A percentile compares a stretch with the other conserved stretches of the same genome.
These are phyloP conservation scores for Flaveria linearis DNA, from an alignment of 129 eudicot genomes.

Conservation along the genomic window DNA sequence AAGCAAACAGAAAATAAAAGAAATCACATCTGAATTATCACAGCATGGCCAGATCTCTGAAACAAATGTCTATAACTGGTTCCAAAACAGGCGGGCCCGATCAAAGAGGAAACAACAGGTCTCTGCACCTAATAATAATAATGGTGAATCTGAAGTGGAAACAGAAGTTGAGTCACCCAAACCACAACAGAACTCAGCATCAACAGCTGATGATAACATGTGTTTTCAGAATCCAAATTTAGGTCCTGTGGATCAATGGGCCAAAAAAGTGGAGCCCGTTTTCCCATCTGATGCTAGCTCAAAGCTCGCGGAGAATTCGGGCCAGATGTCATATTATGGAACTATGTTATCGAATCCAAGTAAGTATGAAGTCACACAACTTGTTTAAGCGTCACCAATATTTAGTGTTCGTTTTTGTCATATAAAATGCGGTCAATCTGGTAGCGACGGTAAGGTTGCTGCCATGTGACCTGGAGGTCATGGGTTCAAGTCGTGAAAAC, in stretches of 20 bases:
- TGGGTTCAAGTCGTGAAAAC: too few relatives aligned
- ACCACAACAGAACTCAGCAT: constrained; percentile 46
- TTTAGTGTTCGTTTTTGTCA: background rate
- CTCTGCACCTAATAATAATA: constrained; percentile 64
- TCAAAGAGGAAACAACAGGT: constrained; percentile 89
- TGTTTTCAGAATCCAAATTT: constrained; percentile 64
- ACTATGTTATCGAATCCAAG: constrained; percentile 75
- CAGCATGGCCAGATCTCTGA: constrained; percentile 98
- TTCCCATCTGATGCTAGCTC: constrained; percentile 63
- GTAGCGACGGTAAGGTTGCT: too few relatives aligned
- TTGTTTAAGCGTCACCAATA: background rate
- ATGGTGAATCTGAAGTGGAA: constrained; percentile 88
- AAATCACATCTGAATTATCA: constrained; percentile 77
- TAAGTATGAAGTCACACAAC: constrained; percentile 30
- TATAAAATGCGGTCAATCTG: background rate
- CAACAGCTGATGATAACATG: constrained; percentile 60
- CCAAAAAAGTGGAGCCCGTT: constrained; percentile 65
- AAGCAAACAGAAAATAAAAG: constrained; percentile 97
- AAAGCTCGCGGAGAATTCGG: constrained; percentile 47
- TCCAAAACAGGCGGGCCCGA: constrained; percentile 89
- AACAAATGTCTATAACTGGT: constrained; percentile 96
- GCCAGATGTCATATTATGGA: constrained; percentile 78
- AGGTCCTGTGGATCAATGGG: constrained; percentile 51
- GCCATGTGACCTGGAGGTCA: too few relatives aligned
- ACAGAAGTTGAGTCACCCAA: constrained; percentile 87